Evolutionary conservation across 2,329 filamentous ascomycete species (phyloP).

Genomic region (Helotiales sp.): DNA sequence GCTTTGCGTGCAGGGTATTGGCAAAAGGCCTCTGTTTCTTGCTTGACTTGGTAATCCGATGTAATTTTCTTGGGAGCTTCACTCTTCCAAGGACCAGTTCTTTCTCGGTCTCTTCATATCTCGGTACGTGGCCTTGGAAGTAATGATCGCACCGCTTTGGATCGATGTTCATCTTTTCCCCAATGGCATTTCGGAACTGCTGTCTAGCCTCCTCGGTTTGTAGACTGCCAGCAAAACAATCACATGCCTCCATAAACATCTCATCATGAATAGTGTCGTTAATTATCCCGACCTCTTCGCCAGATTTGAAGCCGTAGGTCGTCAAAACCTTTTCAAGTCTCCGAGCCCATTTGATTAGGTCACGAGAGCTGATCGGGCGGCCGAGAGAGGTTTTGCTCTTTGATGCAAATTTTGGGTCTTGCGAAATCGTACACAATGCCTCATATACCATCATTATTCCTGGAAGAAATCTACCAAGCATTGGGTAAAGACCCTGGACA

Average conservation of each 20-base stretch:
- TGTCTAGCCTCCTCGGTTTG: constrained; percentile 63
- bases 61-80: constrained; percentile 50
- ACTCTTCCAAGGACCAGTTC: constrained; percentile 67
- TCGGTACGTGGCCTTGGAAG: constrained; percentile 70
- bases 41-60: constrained; percentile 45
- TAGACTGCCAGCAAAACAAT: constrained; percentile 86
- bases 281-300: constrained; percentile 69
- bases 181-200: constrained; percentile 67
- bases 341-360: constrained; percentile 89
- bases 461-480: constrained; percentile 62
- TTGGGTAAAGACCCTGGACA: constrained; percentile 68
- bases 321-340: constrained; percentile 69
- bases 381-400: constrained; percentile 50
- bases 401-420: constrained; percentile 44
- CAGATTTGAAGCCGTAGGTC: constrained; percentile 60
- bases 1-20: constrained; percentile 80
- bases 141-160: constrained; percentile 79
- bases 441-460: constrained; percentile 61
- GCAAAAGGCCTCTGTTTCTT: constrained; percentile 73
- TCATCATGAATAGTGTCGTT: constrained; percentile 72
- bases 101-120: constrained; percentile 60
- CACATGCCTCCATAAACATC: constrained; percentile 91
- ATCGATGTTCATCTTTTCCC: constrained; percentile 84
- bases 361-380: constrained; percentile 64
- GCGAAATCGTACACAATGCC: constrained; percentile 47